These are phyloP conservation scores for Colletotrichum chlorophyti DNA, from an alignment of 2,329 filamentous ascomycete genomes.

Conservation along the genomic window DNA sequence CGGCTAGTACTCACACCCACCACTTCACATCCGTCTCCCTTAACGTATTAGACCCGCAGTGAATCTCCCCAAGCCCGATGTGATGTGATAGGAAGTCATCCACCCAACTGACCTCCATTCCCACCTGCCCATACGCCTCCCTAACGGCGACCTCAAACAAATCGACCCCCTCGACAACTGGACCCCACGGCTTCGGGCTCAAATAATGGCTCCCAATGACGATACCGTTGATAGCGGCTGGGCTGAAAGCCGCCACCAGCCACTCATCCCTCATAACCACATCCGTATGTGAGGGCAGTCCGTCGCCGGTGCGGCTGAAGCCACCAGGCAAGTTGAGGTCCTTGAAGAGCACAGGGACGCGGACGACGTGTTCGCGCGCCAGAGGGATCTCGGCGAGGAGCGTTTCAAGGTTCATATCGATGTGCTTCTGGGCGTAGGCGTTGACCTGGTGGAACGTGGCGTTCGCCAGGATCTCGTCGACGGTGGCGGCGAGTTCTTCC, in stretches of 20 bases:
- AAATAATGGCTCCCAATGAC: constrained; percentile 31
- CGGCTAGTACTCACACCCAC: constrained; percentile 32
- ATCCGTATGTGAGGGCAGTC: not conserved
- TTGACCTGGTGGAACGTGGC: constrained; percentile 16
- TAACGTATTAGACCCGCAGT: constrained; percentile 33
- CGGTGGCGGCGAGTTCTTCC: constrained; percentile 8
- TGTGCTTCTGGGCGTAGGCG: constrained; percentile 15
- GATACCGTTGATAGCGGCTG: constrained; percentile 32
- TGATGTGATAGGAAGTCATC: constrained; percentile 39
- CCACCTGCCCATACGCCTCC: constrained; percentile 31
- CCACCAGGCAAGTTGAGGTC: not conserved
- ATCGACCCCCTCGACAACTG: constrained; percentile 35
- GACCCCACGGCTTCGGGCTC: constrained; percentile 35
- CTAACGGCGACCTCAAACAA: constrained; percentile 31
- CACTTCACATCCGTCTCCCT: constrained; percentile 22
- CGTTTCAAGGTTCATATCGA: constrained; percentile 25
- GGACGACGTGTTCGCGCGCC: constrained; percentile 32
- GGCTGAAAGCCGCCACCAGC: constrained; percentile 29
- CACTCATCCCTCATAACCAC: not conserved
- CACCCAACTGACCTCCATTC: constrained; percentile 32
- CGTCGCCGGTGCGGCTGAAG: not conserved
- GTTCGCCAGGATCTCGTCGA: constrained; percentile 25
- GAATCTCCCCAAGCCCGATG: constrained; percentile 33
- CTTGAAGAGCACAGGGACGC: constrained; percentile 32
- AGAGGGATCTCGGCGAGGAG: constrained; percentile 28